Evolutionary conservation across 2,329 filamentous ascomycete species (phyloP), one percentile per base, ranked within the genome.

Genomic region (Drechmeria coniospora): DNA sequence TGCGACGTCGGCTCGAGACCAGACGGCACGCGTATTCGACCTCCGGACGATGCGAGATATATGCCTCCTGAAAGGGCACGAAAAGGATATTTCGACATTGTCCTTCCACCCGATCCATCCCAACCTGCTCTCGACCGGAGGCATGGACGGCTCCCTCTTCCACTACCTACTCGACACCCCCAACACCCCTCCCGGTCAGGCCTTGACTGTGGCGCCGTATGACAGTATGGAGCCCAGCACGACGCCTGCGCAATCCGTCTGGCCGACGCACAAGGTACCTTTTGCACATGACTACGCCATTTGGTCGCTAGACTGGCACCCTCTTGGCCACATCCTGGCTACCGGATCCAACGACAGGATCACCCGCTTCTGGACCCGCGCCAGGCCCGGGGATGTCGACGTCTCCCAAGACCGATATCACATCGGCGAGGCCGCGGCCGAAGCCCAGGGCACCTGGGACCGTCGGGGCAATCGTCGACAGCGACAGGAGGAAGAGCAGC

Each of bases 21-120:
- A 92, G 50, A 92, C 82, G 1, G 84, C 86, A 7, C 74, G 90
- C 34, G 74, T 98, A 25, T 95, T 95, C 45, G 90, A 98, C 50
- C 65, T 98, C 31, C 74, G 90, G 26, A 93, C 93, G 79, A 95
- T 98, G 90, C 79, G 90, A 36, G 90, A 98, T 50, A 86, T 95
- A 31, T 82, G 84, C 41, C 70, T 95, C 25, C 68, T 98, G 14
- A 80, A 87, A 41, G 90, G 90, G 6, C 86, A 95, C 48, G 86
- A 95, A 41, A 95, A 94, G 54, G 90, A 94, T 39, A 82, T 98
- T 34, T 87, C 83, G 9, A 92, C 84, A 1, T 57, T 98, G 27
- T 67, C 81, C 4, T 98, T 87, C 83, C 90, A 98, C 53, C 90
- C 90, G 1, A 71, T 93, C 28, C 90, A 95, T 49, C 71, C 81